Evolutionary conservation across 345 rosid species (phyloP).

Genomic region (Citrus cavaleriei): DNA sequence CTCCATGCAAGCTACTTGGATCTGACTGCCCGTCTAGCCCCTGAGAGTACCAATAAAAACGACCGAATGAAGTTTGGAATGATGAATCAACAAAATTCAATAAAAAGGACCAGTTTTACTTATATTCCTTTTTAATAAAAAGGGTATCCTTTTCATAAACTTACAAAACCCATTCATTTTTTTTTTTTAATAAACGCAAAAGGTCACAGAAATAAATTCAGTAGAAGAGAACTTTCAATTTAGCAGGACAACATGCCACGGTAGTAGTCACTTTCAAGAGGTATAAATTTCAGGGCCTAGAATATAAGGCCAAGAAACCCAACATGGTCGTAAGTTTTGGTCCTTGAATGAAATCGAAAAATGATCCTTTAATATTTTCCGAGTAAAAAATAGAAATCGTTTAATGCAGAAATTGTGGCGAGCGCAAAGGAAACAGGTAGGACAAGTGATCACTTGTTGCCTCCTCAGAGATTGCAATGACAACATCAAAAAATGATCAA

Average conservation of each 20-base stretch:
- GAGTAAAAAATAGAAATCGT: neutral
- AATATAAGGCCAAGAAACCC: neutral
- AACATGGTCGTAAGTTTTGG: neutral
- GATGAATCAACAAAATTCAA: neutral
- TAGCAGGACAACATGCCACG: neutral
- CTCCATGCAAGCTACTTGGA: conserved; percentile 83
- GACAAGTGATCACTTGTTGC: neutral
- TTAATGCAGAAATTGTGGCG: neutral
- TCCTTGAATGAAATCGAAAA: neutral
- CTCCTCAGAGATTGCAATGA: neutral
- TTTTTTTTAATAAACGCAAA: neutral
- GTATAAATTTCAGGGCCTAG: neutral
- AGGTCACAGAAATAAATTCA: too few relatives aligned
- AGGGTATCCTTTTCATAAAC: neutral
- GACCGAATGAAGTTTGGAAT: neutral
- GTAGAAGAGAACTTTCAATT: neutral
- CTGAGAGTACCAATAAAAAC: conserved; percentile 21
- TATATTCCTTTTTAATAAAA: neutral
- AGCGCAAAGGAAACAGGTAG: too few relatives aligned
- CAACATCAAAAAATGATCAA: neutral
- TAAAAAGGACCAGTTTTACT: neutral
- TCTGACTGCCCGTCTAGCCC: conserved; percentile 85
- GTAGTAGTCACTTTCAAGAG: neutral
- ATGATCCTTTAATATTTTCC: neutral
- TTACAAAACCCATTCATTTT: neutral